Conservation (phyloP, 2,329 filamentous ascomycete species). For the Parascedosporium putredinis region DNA sequence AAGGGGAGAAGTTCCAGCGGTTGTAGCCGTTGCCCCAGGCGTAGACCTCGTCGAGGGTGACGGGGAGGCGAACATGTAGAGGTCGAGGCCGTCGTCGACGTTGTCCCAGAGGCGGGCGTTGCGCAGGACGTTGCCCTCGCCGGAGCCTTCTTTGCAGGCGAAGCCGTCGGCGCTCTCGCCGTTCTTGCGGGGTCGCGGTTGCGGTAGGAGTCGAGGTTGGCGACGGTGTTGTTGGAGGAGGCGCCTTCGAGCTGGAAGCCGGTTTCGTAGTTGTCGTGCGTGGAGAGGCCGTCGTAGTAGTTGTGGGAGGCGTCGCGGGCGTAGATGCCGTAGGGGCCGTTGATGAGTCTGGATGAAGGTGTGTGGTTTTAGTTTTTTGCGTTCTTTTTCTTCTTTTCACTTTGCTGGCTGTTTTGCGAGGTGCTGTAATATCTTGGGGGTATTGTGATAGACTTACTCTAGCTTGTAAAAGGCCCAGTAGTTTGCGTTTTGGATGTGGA, state of each 20-base stretch:
- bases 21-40: conserved; percentile 36
- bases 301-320: conserved; percentile 22
- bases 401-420: no score
- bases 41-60: conserved; percentile 31
- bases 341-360: conserved; percentile 17
- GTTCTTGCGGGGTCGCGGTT: conserved; percentile 36
- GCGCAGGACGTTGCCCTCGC: conserved; percentile 32
- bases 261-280: conserved; percentile 24
- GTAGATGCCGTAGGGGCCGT: conserved; percentile 24
- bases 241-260: conserved; percentile 23
- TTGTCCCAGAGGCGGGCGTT: conserved; percentile 36
- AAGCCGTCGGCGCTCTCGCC: conserved; percentile 37
- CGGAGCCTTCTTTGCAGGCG: conserved; percentile 32
- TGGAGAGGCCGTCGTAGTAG: conserved; percentile 21
- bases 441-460: conserved; percentile 9
- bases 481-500: conserved; percentile 30
- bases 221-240: conserved; percentile 23
- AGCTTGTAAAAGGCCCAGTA: conserved; percentile 34
- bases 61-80: conserved; percentile 29
- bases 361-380: conserved; percentile 3
- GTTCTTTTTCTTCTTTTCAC: no score
- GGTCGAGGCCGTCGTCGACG: conserved; percentile 35
- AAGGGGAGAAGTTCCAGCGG: conserved; percentile 32
- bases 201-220: conserved; percentile 29
- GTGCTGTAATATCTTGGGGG: neutral